Conservation (phyloP, 2,329 filamentous ascomycete species). For the Nemania abortiva region DNA sequence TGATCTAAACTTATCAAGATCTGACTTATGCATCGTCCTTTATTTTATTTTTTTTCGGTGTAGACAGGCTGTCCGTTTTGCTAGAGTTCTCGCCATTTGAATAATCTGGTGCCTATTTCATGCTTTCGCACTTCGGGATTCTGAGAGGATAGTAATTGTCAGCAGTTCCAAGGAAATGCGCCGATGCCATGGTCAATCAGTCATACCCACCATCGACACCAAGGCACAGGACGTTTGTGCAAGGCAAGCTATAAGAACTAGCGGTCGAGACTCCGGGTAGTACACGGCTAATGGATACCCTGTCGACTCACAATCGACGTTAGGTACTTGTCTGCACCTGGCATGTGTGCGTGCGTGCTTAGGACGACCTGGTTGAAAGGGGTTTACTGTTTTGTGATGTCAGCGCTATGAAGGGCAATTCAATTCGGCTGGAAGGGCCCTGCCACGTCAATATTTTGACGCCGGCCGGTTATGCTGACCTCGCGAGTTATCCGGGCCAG, state of each 20-base stretch:
- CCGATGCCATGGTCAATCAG: constrained; percentile 18
- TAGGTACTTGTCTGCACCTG: constrained; percentile 26
- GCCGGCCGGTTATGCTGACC: constrained; percentile 38
- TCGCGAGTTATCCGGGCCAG: constrained; percentile 37
- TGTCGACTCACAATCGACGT: constrained; percentile 23
- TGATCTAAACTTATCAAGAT: constrained; percentile 30
- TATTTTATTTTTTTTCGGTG: constrained; percentile 39
- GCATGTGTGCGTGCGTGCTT: constrained; percentile 13
- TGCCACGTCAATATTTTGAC: constrained; percentile 44
- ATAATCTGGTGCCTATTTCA: constrained; percentile 12
- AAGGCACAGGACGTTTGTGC: constrained; percentile 10
- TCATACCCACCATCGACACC: constrained; percentile 31
- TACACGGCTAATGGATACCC: constrained; percentile 28
- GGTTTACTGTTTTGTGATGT: constrained; percentile 36
- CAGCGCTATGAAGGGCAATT: constrained; percentile 27
- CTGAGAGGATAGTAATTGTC: constrained; percentile 24
- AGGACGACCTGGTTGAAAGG: constrained; percentile 20
- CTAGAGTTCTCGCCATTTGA: constrained; percentile 5
- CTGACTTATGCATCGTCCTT: constrained; percentile 29
- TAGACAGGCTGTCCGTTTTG: constrained; percentile 33
- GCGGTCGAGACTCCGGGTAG: constrained; percentile 35
- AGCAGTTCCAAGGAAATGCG: constrained; percentile 25
- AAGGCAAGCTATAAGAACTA: constrained; percentile 26
- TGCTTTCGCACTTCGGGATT: constrained; percentile 4
- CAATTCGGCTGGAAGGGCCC: constrained; percentile 24